Evolutionary conservation across 2,329 filamentous ascomycete species (phyloP), one percentile per base, ranked within the genome.

Genomic region (Atkinsonella texensis): DNA sequence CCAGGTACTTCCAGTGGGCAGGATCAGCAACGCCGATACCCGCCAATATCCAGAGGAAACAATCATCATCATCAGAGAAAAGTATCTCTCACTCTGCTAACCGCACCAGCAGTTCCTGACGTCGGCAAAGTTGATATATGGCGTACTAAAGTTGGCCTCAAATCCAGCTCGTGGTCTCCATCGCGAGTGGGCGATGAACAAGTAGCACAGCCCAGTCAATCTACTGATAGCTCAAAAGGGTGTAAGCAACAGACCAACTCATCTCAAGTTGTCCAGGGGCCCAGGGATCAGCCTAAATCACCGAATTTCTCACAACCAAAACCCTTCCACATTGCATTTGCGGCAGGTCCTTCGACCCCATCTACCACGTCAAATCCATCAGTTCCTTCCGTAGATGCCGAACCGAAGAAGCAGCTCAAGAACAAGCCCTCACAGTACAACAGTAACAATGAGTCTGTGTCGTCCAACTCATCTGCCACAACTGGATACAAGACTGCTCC

Each of bases 31-130:
- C 59, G 65, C 48, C 59, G 63, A 1, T 70, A 70, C 35, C 68
- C 68, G 1, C 68, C 68, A 8, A 70, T 69, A 46, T 64, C 68
- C 1, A 62, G 66, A 28, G 62, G 63, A n/a, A 64, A 60, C 20
- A 53, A 56, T 49, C 23, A n/a, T n/a, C n/a, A 48, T 2, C 56
- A 60, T 0, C 55, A 54, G 4, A 64, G 62, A 46, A 58, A 59
- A 6, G 62, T 62, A n/a, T 57, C 59, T 1, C 51, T 61, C 9
- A 54, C 62, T 7, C 61, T 62, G 0, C 60, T 64, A 1, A 60
- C 62, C 12, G 57, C 63, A 1, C 58, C 64, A 1, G 51, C 60
- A 0, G 53, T 62, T 17, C 62, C 65, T 5, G 66, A 67, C 2
- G 57, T 62, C 3, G 57, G 62, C 47, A 66, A 63, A 23, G 64